Evolutionary conservation across 2,329 filamentous ascomycete genomes (phyloP), one percentile per base, ranked within the genome.

Genomic region (Salinomyces thailandicus): DNA sequence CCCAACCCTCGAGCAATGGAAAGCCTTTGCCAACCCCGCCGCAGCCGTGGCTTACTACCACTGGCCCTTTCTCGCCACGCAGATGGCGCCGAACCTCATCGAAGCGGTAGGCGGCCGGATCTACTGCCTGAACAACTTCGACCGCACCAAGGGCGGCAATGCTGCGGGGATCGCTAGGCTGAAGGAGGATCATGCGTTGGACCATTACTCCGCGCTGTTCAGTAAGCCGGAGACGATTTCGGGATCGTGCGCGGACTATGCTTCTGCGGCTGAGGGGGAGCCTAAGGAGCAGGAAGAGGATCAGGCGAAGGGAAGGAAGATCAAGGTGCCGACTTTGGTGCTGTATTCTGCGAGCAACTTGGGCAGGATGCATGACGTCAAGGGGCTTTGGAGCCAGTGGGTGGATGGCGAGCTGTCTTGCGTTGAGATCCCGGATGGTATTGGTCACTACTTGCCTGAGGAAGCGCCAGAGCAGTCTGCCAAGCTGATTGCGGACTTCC

Each of bases 1-100:
- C 2, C 69, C 67, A 5, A 69, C 67, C 5, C 46, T 58, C 14
- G 53, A 57, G 3, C 66, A 70, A 53, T 72, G 66, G 62, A 42
- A 51, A 4, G 53, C 52, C 2, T 66, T 69, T 42, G 37, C 54
- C 5, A 46, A 62, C 34, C 59, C 66, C 6, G 43, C 45, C 2
- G 56, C 60, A 13, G 50, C 55, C n/a, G 48, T 49, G 4, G 55
- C 53, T 2, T 65, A 63, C 46, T 71, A 64, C 49, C 68, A 72
- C 53, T 72, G 69, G 69, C 59, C 68, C 3, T 60, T 73, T 26
- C 58, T 73, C 5, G 68, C 69, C 8, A 66, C 67, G 20, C 57
- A 63, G 5, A 37, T 63, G 0, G 66, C 67, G 1, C 59, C 62
- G 12, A 46, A 57, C 8, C 59, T 71, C 50, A 63, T 72, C 34